These are phyloP conservation scores for Fusarium verticillioides DNA, from an alignment of 2,329 filamentous ascomycete species.

Conservation along the genomic window DNA sequence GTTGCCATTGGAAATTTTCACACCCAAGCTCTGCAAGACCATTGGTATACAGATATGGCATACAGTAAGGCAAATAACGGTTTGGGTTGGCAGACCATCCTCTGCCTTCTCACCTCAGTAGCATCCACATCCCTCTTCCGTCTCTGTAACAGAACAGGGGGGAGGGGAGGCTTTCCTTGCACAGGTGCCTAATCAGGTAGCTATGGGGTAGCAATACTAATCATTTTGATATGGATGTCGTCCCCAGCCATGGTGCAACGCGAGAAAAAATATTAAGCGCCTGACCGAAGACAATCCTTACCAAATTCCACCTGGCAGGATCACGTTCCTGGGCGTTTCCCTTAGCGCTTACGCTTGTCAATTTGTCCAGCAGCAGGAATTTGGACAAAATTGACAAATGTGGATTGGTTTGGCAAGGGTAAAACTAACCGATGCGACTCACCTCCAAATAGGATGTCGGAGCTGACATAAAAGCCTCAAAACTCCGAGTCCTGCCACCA, in stretches of 20 bases:
- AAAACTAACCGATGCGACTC: background rate
- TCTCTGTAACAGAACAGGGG: background rate
- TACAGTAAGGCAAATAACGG: background rate
- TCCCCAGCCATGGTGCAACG: background rate
- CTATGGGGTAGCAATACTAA: background rate
- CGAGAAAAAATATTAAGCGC: background rate
- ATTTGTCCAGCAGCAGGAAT: background rate
- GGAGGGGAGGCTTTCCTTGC: background rate
- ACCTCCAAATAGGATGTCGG: background rate
- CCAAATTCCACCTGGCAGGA: background rate
- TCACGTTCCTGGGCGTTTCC: background rate
- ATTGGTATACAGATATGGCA: background rate
- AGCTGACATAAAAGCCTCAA: background rate
- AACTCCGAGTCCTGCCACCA: background rate
- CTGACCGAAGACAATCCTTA: background rate
- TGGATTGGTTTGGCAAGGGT: background rate
- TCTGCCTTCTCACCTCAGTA: background rate
- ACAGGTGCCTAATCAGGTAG: background rate
- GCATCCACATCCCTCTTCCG: background rate
- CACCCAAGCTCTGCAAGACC: too few relatives aligned
- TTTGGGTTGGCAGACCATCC: background rate
- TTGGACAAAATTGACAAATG: background rate
- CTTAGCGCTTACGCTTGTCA: constrained; percentile 5
- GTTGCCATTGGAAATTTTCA: rapidly evolving
- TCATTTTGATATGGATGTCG: background rate